Percentiles rank a stretch among this genome's conserved stretches.
Evolutionary conservation across 805 yeast genomes (phyloP).

Genomic region (Kurtzmaniella cleridarum): DNA sequence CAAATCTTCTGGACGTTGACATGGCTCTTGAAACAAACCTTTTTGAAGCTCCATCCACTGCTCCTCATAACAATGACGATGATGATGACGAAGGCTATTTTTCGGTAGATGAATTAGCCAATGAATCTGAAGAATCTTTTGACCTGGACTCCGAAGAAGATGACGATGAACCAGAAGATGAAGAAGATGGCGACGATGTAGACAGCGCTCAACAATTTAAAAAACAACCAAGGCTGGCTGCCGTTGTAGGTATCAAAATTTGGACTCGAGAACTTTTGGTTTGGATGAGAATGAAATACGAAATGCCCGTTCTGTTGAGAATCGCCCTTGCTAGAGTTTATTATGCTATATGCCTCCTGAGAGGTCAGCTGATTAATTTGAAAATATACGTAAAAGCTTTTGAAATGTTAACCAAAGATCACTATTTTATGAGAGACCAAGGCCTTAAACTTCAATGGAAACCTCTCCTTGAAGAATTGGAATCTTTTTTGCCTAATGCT

Average conservation of each 20-base stretch:
- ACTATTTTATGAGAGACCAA: constrained; percentile 28
- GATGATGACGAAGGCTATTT: constrained; percentile 25
- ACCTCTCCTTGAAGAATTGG: constrained; percentile 34
- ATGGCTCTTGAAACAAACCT: constrained; percentile 51
- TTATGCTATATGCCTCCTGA: constrained; percentile 63
- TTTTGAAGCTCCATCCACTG: constrained; percentile 21
- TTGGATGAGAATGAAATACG: constrained; percentile 73
- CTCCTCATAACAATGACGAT: constrained; percentile 19
- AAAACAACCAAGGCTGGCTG: constrained; percentile 60
- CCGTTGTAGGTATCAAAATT: constrained; percentile 67
- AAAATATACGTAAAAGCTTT: constrained; percentile 60
- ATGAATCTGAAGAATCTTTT: constrained; percentile 32
- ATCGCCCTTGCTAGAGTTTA: constrained; percentile 61
- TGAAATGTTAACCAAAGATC: constrained; percentile 49
- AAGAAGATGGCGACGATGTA: constrained; percentile 26
- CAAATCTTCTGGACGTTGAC: constrained; percentile 34
- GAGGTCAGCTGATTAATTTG: constrained; percentile 64
- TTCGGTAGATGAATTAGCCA: constrained; percentile 17
- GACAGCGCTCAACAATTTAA: constrained; percentile 49
- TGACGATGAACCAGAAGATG: constrained; percentile 31
- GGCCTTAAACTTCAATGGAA: constrained; percentile 50
- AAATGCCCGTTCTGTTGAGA: constrained; percentile 65
- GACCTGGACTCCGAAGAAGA: constrained; percentile 41
- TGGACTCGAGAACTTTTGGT: constrained; percentile 85
- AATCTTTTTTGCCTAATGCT: constrained; percentile 35